These are phyloP conservation scores for Fusarium verrucosum DNA, from an alignment of 2,329 filamentous ascomycete species.

Conservation along the genomic window DNA sequence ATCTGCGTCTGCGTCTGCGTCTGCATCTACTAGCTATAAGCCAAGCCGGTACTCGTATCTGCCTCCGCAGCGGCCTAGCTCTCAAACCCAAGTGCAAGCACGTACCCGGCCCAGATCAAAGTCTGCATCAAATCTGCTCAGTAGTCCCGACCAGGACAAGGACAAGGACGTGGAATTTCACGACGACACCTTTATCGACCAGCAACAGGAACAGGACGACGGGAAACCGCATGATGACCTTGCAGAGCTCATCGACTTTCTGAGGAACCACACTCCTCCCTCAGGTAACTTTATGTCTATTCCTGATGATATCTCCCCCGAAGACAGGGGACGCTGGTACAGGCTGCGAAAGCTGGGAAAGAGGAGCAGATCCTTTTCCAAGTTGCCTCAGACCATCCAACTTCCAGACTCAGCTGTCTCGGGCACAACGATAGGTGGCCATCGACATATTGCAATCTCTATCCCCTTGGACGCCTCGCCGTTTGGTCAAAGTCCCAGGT, in stretches of 20 bases:
- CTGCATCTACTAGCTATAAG: slow-evolving; percentile 6
- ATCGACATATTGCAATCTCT: slow-evolving; percentile 69
- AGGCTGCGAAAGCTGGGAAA: slow-evolving; percentile 54
- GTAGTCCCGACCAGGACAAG: slow-evolving; percentile 17
- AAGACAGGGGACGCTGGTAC: slow-evolving; percentile 53
- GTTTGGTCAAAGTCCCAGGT: slow-evolving; percentile 47
- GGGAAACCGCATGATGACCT: slow-evolving; percentile 43
- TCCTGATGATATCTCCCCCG: slow-evolving; percentile 45
- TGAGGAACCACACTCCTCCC: slow-evolving; percentile 60
- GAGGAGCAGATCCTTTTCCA: slow-evolving; percentile 50
- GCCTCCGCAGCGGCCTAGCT: neutral
- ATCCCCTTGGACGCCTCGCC: slow-evolving; percentile 64
- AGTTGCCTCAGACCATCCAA: slow-evolving; percentile 46
- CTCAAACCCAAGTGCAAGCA: slow-evolving; percentile 10
- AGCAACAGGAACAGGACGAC: slow-evolving; percentile 28
- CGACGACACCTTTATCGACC: slow-evolving; percentile 34
- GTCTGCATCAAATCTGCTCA: slow-evolving; percentile 39
- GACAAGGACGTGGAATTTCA: slow-evolving; percentile 31
- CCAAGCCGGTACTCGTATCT: slow-evolving; percentile 12
- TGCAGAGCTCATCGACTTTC: slow-evolving; percentile 57
- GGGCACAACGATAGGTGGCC: slow-evolving; percentile 61
- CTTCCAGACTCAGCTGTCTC: slow-evolving; percentile 67
- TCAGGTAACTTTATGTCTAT: slow-evolving; percentile 61
- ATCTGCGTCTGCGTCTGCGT: neutral
- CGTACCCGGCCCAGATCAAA: slow-evolving; percentile 36